phyloP scores from a whole-genome alignment of 2,329 filamentous ascomycete genomes.

The Fusarium brachygibbosum region DNA sequence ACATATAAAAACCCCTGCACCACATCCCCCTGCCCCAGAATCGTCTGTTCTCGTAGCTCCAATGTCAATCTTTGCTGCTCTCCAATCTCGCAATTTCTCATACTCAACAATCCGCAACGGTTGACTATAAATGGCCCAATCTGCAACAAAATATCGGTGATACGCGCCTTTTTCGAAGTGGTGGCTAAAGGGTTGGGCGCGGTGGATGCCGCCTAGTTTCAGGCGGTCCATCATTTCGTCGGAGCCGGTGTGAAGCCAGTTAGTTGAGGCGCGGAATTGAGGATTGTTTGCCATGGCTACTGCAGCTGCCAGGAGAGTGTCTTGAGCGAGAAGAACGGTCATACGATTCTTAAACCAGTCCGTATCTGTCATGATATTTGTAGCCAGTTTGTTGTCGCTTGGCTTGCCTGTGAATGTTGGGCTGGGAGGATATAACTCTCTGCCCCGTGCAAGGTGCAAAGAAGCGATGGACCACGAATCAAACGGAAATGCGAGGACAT shows the following conservation, averaged over 20 bases:
- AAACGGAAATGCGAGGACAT: constrained; percentile 60
- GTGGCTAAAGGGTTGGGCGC: constrained; percentile 58
- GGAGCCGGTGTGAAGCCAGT: constrained; percentile 50
- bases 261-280: constrained; percentile 48
- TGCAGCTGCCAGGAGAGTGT: constrained; percentile 50
- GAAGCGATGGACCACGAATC: constrained; percentile 58
- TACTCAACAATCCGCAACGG: constrained; percentile 36
- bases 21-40: constrained; percentile 22
- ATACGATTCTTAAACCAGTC: constrained; percentile 55
- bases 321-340: constrained; percentile 50
- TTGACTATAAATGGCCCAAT: constrained; percentile 39
- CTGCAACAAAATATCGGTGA: constrained; percentile 48
- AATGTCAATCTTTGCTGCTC: constrained; percentile 37
- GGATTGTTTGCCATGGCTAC: constrained; percentile 52
- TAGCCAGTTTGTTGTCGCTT: not conserved
- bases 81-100: constrained; percentile 46
- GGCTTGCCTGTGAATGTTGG: not conserved
- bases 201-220: constrained; percentile 58
- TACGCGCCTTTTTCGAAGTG: constrained; percentile 52
- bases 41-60: not conserved
- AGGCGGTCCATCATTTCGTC: constrained; percentile 50
- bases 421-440: constrained; percentile 50
- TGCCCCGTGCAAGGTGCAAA: constrained; percentile 53
- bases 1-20: constrained; percentile 35
- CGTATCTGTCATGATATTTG: constrained; percentile 35